Base-by-base conservation (phyloP, 2,329 filamentous ascomycete genomes). In the Alternaria metachromatica region DNA sequence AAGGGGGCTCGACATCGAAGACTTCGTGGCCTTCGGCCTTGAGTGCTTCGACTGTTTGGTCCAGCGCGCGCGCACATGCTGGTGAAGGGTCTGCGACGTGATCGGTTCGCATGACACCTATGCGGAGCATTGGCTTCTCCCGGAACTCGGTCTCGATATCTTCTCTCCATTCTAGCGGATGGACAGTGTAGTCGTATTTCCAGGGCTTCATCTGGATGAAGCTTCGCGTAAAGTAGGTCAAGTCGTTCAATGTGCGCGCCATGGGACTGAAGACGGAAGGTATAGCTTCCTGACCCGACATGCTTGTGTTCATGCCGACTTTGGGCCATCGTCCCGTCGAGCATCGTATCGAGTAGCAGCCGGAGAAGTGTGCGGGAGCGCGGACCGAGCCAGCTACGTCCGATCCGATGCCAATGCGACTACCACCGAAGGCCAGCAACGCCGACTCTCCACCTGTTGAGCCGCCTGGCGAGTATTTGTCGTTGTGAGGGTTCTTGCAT, bases 321-420 rank as follows among this genome's bases (percentile, higher is more conserved):
- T 96, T 97, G 1, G 93, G 93, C 93, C 94, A 97, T 53, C 94
- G 87, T 2, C 95, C 94, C 2, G 92, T 96, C 4, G 92, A 94
- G 81, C 94, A 97, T 37, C 92, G 89, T 23, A 97, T 82, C 18
- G 91, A 91, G 80, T 97, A 97, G 77, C 95, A 93, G 9, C 94
- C 94, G 3, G 92, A 92, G 83, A 94, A 97, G 72, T 97, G 93
- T 6, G 94, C 95, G 0, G 94, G 95, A 2, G 88, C 90, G 56
- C 94, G 87, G 6, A 97, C 94, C 15, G 92, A 96, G 28, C 95
- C 94, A 13, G 94, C 94, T 15, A 97, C 94, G 79, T 97, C 94
- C 51, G 91, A 94, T 10, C 94, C 95, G 69, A 97, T 91, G 44
- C 94, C 94, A 64, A 97, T 96, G 43, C 94, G 87, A 49, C 93